phyloP scores from a whole-genome alignment of 1,139 yeast species.

The Yamadazyma triangularis region DNA sequence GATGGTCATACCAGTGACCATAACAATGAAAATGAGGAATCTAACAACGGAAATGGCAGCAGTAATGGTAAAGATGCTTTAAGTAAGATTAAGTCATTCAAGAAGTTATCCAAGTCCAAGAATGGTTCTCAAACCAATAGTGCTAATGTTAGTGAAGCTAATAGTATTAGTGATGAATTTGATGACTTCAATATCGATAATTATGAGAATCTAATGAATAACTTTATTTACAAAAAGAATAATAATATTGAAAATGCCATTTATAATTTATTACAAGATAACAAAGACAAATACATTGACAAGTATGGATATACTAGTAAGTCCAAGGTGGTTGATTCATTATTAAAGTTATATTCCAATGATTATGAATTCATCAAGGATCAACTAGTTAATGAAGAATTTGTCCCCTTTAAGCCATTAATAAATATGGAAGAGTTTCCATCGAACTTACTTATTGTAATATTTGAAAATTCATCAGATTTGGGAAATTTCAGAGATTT shows the following conservation, averaged over 20 bases:
- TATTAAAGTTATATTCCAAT: conserved; percentile 27
- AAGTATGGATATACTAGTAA: conserved; percentile 13
- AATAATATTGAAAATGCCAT: conserved; percentile 23
- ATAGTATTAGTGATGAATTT: conserved; percentile 14
- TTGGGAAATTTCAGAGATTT: conserved; percentile 58
- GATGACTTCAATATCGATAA: conserved; percentile 10
- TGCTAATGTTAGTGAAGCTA: conserved; percentile 6
- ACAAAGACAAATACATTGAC: conserved; percentile 21
- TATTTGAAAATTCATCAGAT: conserved; percentile 51
- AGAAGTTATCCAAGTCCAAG: conserved; percentile 3
- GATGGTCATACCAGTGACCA: no score
- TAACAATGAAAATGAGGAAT: no score
- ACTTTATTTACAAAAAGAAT: conserved; percentile 10
- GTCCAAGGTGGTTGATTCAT: conserved; percentile 22
- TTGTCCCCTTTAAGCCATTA: conserved; percentile 24
- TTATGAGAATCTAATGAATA: conserved; percentile 1
- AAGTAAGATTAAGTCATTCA: neutral
- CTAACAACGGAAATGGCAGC: conserved; percentile 2
- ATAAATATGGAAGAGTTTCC: conserved; percentile 35
- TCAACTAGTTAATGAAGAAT: conserved; percentile 14
- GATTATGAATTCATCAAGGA: conserved; percentile 15
- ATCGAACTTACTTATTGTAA: conserved; percentile 41
- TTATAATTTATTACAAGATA: conserved; percentile 27
- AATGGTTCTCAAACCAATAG: conserved; percentile 1
- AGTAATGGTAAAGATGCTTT: conserved; percentile 9